Percentiles rank a stretch among this genome's conserved stretches.
phyloP scores from a whole-genome alignment of 2,329 filamentous ascomycete genomes.

The Calonectria ilicicola region DNA sequence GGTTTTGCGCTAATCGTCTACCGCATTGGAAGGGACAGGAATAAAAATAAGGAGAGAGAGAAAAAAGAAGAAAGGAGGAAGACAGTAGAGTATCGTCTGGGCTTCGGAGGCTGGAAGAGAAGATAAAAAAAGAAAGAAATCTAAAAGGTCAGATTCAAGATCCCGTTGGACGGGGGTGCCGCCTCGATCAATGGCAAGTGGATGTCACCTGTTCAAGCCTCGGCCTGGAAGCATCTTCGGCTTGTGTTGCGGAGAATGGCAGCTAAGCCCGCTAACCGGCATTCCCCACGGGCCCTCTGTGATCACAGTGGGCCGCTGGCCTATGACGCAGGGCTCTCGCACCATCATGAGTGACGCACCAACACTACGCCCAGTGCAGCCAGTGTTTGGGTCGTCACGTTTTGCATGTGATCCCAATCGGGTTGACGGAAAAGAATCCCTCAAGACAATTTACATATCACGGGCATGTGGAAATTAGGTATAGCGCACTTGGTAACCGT shows the following conservation, averaged over 20 bases:
- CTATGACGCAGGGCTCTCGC: slow-evolving; percentile 21
- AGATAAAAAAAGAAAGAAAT: background rate
- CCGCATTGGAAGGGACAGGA: background rate
- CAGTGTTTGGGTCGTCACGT: background rate
- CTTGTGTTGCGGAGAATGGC: slow-evolving; percentile 28
- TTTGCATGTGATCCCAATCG: slow-evolving; percentile 23
- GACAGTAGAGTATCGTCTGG: background rate
- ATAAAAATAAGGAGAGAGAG: background rate
- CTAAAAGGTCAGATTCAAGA: slow-evolving; percentile 9
- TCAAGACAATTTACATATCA: background rate
- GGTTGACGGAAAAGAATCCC: slow-evolving; percentile 7
- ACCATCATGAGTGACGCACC: background rate
- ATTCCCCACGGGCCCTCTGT: slow-evolving; percentile 6
- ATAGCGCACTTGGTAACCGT: background rate
- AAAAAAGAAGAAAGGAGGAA: background rate
- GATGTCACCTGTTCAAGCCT: slow-evolving; percentile 33
- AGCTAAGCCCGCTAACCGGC: slow-evolving; percentile 23
- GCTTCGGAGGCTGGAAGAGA: background rate
- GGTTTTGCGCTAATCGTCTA: slow-evolving; percentile 11
- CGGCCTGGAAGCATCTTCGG: slow-evolving; percentile 28
- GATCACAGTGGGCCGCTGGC: slow-evolving; percentile 2
- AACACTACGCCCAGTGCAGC: background rate
- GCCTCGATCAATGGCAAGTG: slow-evolving; percentile 23
- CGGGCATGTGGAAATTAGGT: background rate
- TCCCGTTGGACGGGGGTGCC: slow-evolving; percentile 18